Conservation (phyloP, 2,329 filamentous ascomycete genomes). For the Calonectria pseudoreteaudii region DNA sequence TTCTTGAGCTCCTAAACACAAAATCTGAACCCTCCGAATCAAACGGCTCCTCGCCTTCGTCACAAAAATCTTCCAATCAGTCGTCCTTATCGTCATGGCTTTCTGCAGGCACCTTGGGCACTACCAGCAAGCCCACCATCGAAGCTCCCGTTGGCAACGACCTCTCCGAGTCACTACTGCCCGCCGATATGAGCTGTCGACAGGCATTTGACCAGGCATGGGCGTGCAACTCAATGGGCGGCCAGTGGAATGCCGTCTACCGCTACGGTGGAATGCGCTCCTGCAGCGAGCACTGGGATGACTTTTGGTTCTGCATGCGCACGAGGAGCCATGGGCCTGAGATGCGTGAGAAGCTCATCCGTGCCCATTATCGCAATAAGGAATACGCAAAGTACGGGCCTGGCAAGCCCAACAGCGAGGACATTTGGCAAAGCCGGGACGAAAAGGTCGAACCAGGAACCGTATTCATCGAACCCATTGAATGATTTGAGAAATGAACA, state of each 20-base stretch:
- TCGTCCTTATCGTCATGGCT: constrained; percentile 50
- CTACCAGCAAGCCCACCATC: constrained; percentile 19
- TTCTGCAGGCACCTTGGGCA: constrained; percentile 44
- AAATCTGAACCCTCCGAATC: constrained; percentile 33
- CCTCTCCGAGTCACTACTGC: constrained; percentile 78
- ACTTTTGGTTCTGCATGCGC: constrained; percentile 99
- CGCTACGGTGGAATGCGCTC: constrained; percentile 81
- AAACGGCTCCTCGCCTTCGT: constrained; percentile 46
- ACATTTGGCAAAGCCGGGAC: constrained; percentile 85
- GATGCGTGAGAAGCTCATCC: constrained; percentile 71
- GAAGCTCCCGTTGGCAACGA: constrained; percentile 51
- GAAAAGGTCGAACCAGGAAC: constrained; percentile 65
- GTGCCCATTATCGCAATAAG: constrained; percentile 76
- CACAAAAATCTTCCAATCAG: constrained; percentile 36
- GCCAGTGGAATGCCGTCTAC: constrained; percentile 93
- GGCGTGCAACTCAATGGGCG: constrained; percentile 91
- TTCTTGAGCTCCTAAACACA: constrained; percentile 60
- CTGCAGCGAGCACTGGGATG: constrained; percentile 88
- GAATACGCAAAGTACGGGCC: constrained; percentile 72
- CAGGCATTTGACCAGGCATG: constrained; percentile 92
- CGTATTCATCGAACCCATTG: constrained; percentile 58
- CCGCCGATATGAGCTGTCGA: constrained; percentile 87
- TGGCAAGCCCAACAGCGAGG: constrained; percentile 80
- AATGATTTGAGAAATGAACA: constrained; percentile 35
- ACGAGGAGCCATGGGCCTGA: constrained; percentile 72